Conservation (phyloP, 495 filamentous ascomycete genomes). For the Penicillium samsonianum region DNA sequence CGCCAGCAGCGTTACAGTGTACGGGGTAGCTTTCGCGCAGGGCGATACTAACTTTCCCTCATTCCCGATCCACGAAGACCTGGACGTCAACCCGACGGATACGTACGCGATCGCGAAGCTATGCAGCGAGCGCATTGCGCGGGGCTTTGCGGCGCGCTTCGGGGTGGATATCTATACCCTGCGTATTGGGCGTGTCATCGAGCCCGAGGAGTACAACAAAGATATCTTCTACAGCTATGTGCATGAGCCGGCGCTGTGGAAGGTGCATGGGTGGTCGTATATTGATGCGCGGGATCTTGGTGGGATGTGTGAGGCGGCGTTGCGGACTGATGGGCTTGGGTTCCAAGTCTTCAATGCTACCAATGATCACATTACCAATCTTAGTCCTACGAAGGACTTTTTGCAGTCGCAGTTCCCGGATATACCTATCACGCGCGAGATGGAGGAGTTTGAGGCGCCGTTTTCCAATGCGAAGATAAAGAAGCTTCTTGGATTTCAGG, state of each 20-base stretch:
- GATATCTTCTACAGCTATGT: constrained; percentile 53
- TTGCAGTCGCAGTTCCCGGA: constrained; percentile 43
- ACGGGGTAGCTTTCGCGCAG: constrained; percentile 58
- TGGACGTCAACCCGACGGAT: constrained; percentile 52
- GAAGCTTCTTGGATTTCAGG: constrained; percentile 55
- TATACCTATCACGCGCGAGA: constrained; percentile 47
- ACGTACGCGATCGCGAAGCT: constrained; percentile 59
- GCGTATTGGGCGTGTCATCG: constrained; percentile 58
- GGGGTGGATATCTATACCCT: constrained; percentile 58
- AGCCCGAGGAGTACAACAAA: constrained; percentile 54
- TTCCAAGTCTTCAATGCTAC: constrained; percentile 63
- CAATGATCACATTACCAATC: constrained; percentile 54
- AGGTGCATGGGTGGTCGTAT: constrained; percentile 61
- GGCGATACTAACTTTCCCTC: constrained; percentile 53
- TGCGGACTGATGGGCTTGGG: constrained; percentile 44
- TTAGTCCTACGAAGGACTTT: constrained; percentile 30
- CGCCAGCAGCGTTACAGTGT: constrained; percentile 55
- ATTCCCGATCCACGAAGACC: constrained; percentile 57
- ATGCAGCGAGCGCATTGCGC: constrained; percentile 55
- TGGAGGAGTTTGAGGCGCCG: constrained; percentile 57
- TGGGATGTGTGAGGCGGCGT: constrained; percentile 32
- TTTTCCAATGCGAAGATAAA: constrained; percentile 58
- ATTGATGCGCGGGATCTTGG: constrained; percentile 60
- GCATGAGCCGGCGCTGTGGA: constrained; percentile 49
- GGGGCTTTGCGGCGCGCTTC: constrained; percentile 55